Evolutionary conservation across 768 basidiomycete genomes (phyloP).

Genomic region (Cystobasidium onofrii): DNA sequence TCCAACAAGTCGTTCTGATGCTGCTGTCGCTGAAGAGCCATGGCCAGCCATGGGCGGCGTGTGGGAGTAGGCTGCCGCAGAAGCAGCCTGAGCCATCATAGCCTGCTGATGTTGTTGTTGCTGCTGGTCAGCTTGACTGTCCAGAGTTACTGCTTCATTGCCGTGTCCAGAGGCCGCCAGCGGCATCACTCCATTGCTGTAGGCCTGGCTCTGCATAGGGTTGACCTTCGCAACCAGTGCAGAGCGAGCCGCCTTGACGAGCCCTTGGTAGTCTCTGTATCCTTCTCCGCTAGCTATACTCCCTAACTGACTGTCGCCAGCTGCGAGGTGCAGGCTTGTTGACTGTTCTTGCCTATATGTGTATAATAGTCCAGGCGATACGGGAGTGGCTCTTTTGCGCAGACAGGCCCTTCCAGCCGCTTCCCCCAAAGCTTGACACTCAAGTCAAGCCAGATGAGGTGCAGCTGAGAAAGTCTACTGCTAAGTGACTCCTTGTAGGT

Average conservation of each 20-base stretch:
- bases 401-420: too few relatives aligned
- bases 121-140: not conserved
- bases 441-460: too few relatives aligned
- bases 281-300: not conserved
- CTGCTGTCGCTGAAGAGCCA: not conserved
- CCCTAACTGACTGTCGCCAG: too few relatives aligned
- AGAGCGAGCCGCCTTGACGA: not conserved
- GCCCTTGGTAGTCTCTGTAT: not conserved
- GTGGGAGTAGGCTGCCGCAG: not conserved
- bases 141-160: not conserved
- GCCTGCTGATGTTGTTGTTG: not conserved
- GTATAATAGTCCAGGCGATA: too few relatives aligned
- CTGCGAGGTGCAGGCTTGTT: too few relatives aligned
- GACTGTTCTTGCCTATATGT: too few relatives aligned
- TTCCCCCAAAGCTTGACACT: too few relatives aligned
- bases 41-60: not conserved
- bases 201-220: slow-evolving; percentile 2
- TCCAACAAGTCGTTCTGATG: not conserved
- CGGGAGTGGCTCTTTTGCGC: too few relatives aligned
- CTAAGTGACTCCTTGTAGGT: too few relatives aligned
- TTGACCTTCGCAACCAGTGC: not conserved
- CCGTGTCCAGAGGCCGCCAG: not conserved
- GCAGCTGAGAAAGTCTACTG: too few relatives aligned
- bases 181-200: slow-evolving; percentile 1
- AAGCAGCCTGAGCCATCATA: not conserved